phyloP scores from a whole-genome alignment of 2,329 filamentous ascomycete species.

The Aspergillus thermomutatus region DNA sequence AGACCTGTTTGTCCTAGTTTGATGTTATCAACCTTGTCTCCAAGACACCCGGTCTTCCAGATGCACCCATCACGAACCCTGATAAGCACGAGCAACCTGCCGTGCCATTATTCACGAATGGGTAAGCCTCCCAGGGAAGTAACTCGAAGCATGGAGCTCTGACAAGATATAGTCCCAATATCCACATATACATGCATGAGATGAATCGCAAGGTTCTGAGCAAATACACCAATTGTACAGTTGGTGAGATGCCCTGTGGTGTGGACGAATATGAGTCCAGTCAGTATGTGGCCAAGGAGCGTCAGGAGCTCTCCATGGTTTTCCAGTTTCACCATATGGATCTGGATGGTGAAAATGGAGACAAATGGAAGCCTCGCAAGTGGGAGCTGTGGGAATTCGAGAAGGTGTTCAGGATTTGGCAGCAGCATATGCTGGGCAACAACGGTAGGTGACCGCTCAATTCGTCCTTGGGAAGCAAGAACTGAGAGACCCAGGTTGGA shows the following conservation, averaged over 20 bases:
- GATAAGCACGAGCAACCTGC: conserved; percentile 49
- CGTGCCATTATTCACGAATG: conserved; percentile 58
- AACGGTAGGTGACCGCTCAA: conserved; percentile 5
- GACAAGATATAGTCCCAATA: conserved; percentile 25
- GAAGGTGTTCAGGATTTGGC: conserved; percentile 11
- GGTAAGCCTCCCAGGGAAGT: conserved; percentile 23
- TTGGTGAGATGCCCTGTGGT: conserved; percentile 45
- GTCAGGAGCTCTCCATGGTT: conserved; percentile 63
- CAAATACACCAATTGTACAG: conserved; percentile 38
- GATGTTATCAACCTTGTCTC: conserved; percentile 68
- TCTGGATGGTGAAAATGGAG: conserved; percentile 12
- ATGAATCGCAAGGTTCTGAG: conserved; percentile 33
- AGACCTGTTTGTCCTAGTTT: conserved; percentile 27
- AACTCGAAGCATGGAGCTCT: neutral
- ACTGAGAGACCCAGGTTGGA: conserved; percentile 44
- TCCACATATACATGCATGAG: conserved; percentile 38
- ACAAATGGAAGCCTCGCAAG: conserved; percentile 23
- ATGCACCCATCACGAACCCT: conserved; percentile 44
- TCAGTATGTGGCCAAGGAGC: conserved; percentile 56
- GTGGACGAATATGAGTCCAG: conserved; percentile 57
- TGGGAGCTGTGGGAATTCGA: conserved; percentile 14
- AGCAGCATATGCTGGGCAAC: conserved; percentile 18
- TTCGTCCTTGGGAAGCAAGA: neutral
- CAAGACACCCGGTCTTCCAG: conserved; percentile 54
- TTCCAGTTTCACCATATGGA: conserved; percentile 49